Conservation (phyloP, 352 stramenopile species). For the Saprolegnia diclina region DNA sequence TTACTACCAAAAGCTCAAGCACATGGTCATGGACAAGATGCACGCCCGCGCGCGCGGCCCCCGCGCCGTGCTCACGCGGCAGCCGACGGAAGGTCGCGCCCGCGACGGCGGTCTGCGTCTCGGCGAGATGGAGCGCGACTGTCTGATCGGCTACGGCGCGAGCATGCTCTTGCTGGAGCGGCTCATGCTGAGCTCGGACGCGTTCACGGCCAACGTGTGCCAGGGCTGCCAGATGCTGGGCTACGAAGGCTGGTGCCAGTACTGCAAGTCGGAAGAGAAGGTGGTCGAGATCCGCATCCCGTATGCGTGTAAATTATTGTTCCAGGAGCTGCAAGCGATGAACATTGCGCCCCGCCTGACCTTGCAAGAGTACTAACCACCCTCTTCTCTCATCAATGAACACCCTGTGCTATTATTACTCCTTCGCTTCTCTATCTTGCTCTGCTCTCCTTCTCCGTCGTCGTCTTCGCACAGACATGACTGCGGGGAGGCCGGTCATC, state of each 20-base stretch:
- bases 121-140: conserved; percentile 99
- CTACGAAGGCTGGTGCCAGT: conserved; percentile 98
- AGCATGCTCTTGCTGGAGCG: conserved; percentile 99
- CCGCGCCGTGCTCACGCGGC: conserved; percentile 94
- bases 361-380: conserved; percentile 88
- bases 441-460: too few relatives aligned
- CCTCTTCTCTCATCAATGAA: not conserved
- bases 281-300: conserved; percentile 97
- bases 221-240: conserved; percentile 96
- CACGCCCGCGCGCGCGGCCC: conserved; percentile 95
- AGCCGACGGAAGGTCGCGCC: conserved; percentile 98
- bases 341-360: conserved; percentile 98
- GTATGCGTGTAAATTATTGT: conserved; percentile 98
- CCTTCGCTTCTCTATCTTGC: too few relatives aligned
- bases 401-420: not conserved
- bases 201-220: conserved; percentile 98
- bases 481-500: too few relatives aligned
- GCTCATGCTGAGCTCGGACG: conserved; percentile 99
- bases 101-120: conserved; percentile 97
- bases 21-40: conserved; percentile 99
- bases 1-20: conserved; percentile 99
- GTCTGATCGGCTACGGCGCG: conserved; percentile 99
- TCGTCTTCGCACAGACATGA: too few relatives aligned
- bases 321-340: conserved; percentile 99
- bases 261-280: conserved; percentile 97